These are phyloP conservation scores for Leishmania tropica DNA, from an alignment of 208 protist genomes.

Conservation along the genomic window DNA sequence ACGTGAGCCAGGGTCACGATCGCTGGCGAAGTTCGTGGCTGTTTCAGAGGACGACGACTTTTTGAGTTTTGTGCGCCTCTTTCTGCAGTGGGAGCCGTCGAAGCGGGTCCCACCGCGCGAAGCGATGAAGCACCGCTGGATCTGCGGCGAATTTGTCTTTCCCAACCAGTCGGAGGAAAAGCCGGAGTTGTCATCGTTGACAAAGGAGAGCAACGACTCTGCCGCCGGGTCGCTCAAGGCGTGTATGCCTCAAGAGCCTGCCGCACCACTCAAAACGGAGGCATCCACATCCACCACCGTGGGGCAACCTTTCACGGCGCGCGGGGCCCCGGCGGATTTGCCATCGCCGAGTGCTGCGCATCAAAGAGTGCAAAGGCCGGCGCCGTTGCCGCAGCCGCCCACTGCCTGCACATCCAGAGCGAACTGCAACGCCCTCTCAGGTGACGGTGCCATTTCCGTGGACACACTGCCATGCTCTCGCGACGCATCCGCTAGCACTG, in stretches of 20 bases:
- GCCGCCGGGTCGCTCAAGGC: not conserved
- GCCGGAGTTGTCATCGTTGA: not conserved
- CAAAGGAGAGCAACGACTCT: not conserved
- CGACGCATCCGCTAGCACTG: not conserved
- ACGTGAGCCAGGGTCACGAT: conserved; percentile 51
- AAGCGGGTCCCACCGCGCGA: conserved; percentile 52
- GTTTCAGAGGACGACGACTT: conserved; percentile 62
- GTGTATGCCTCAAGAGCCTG: not conserved
- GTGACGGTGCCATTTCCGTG: not conserved
- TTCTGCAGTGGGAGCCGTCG: conserved; percentile 73
- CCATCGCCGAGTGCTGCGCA: not conserved
- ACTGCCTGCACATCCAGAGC: not conserved
- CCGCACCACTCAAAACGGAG: not conserved
- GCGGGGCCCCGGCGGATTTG: not conserved
- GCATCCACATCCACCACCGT: not conserved
- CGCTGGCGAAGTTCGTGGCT: conserved; percentile 58
- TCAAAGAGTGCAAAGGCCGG: not conserved
- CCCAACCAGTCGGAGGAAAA: not conserved
- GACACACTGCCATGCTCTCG: not conserved
- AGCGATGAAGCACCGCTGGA: conserved; percentile 82
- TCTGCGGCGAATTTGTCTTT: conserved; percentile 62
- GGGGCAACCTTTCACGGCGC: not conserved
- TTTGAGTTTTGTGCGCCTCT: conserved; percentile 67
- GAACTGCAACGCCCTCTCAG: not conserved
- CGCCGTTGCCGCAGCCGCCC: not conserved